A percentile compares a stretch with the other conserved stretches of the same genome.
These are phyloP conservation scores for Gossypium gossypioides DNA, from an alignment of 441 rosid species.

Conservation along the genomic window DNA sequence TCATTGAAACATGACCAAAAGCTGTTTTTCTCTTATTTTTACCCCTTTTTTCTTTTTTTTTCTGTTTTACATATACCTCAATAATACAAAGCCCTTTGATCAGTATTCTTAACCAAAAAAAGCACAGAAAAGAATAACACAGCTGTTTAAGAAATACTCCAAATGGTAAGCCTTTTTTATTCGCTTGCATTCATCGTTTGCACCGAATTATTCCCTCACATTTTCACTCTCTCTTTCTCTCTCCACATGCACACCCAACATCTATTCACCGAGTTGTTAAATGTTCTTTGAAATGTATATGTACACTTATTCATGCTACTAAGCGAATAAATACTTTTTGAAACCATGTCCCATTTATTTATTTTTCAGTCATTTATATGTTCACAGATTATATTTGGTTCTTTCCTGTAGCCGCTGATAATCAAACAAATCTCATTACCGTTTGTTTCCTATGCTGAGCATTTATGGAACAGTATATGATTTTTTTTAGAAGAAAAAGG, in stretches of 20 bases:
- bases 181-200: constrained; percentile 9
- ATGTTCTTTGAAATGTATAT: background rate
- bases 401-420: no score
- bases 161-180: background rate
- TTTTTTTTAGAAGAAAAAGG: background rate
- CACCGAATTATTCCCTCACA: background rate
- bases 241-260: background rate
- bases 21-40: background rate
- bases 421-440: background rate
- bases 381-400: no score
- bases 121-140: constrained; percentile 1
- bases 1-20: constrained; percentile 7
- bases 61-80: constrained; percentile 10
- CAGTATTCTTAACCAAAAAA: constrained; percentile 13
- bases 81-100: constrained; percentile 11
- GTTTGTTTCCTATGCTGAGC: background rate
- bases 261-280: background rate
- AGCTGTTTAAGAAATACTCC: constrained; percentile 15
- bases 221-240: background rate
- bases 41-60: background rate
- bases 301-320: background rate
- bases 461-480: background rate
- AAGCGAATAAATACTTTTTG: background rate
- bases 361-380: no score
- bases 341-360: no score